Evolutionary conservation across 2,329 filamentous ascomycete species (phyloP), one percentile per base, ranked within the genome.

Genomic region (Aspergillus ochraceus): DNA sequence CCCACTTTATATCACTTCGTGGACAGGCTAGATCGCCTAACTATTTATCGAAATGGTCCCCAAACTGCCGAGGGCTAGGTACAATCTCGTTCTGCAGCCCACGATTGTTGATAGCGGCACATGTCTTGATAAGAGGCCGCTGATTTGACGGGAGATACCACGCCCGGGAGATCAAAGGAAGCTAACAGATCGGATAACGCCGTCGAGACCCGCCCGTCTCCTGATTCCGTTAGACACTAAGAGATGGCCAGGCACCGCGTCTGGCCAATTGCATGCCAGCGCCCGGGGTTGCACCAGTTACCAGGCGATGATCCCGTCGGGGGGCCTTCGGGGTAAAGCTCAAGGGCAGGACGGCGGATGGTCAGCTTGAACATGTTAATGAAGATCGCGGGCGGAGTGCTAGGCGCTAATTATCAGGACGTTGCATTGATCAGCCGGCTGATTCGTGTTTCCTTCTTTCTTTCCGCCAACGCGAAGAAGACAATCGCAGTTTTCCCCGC

Each of bases 111-210:
- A 64, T 66, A 59, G 60, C 58, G 55, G 63, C 71, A 69, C 71
- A 73, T 73, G 71, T 58, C 36, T 58, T 62, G 65, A 68, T 67
- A 66, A 68, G 58, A 55, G 55, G 11, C 26, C 36, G 59, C 63
- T 71, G 69, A 74, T 74, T 73, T 60, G 61, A 64, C 55, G 29
- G 46, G 42, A 52, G 60, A 61, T 68, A 64, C 57, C 39, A 32
- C 14, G 51, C 46, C 36, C 19, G 42, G 51, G 49, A 42, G 61
- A 61, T 59, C 45, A 51, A 45, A 20, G 54, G 36, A 52, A 56
- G 32, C 46, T 49, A 55, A 56, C 52, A 51, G 51, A 60, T 62
- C 60, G 52, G 59, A 58, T 57, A 52, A 49, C 55, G 52, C 58
- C 57, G 47, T 55, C 49, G 17, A 53, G 36, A 30, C 46, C 54